These are phyloP conservation scores for Boletus sp. DNA, from an alignment of 1,284 basidiomycete species.

Conservation along the genomic window DNA sequence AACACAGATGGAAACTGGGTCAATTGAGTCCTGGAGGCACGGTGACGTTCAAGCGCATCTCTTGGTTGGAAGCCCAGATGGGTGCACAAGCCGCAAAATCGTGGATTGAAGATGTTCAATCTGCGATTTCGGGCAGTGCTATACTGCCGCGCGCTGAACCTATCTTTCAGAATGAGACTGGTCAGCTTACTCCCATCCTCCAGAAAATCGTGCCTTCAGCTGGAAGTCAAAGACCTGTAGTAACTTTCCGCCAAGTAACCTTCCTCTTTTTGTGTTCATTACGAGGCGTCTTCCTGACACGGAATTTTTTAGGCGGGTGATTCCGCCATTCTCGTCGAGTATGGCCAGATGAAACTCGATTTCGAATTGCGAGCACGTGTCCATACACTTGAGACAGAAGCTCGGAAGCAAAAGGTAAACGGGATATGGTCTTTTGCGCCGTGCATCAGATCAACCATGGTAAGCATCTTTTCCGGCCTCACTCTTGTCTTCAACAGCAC, in stretches of 20 bases:
- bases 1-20: slow-evolving; percentile 58
- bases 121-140: not conserved
- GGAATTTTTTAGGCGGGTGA: slow-evolving; percentile 46
- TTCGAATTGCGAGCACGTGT: slow-evolving; percentile 50
- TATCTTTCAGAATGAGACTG: not conserved
- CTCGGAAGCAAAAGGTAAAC: slow-evolving; percentile 31
- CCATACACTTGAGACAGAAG: slow-evolving; percentile 50
- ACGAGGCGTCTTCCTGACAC: not conserved
- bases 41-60: slow-evolving; percentile 47
- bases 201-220: slow-evolving; percentile 4
- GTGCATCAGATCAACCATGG: slow-evolving; percentile 58
- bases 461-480: slow-evolving; percentile 12
- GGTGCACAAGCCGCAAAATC: slow-evolving; percentile 25
- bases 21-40: slow-evolving; percentile 53
- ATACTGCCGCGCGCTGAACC: not conserved
- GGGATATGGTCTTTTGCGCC: slow-evolving; percentile 48
- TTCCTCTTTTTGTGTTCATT: not conserved
- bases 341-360: slow-evolving; percentile 48
- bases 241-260: slow-evolving; percentile 45
- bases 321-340: slow-evolving; percentile 56
- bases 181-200: slow-evolving; percentile 14
- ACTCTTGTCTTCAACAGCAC: not conserved
- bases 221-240: slow-evolving; percentile 24
- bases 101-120: slow-evolving; percentile 34
- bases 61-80: slow-evolving; percentile 38